Conservation (phyloP, 1,284 basidiomycete genomes). For the Trichosporon sp. region DNA sequence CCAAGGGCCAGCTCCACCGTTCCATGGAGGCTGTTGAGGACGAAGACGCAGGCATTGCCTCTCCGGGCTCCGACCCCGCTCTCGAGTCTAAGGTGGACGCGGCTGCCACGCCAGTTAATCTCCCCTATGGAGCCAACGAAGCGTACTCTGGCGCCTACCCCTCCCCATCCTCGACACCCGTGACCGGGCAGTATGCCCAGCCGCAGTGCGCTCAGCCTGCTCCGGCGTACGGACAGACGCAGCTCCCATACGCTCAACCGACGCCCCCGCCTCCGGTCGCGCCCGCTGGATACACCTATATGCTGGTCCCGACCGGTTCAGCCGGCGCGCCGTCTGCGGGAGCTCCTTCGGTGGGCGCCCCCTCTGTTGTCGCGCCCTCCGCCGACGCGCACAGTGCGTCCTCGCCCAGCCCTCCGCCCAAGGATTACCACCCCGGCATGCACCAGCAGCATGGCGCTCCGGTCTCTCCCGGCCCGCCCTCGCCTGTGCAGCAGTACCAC, state of each 20-base stretch:
- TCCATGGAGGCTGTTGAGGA: not conserved
- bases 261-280: no score
- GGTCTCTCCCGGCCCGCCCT: not conserved
- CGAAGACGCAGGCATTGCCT: not conserved
- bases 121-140: not conserved
- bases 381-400: not conserved
- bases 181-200: not conserved
- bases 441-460: not conserved
- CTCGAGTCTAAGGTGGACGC: not conserved
- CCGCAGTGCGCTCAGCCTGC: not conserved
- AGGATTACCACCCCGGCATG: not conserved
- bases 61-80: not conserved
- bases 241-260: not conserved
- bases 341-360: no score
- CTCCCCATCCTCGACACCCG: not conserved
- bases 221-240: not conserved
- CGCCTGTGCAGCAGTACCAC: not conserved
- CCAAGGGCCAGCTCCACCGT: not conserved
- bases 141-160: not conserved
- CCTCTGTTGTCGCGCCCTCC: no score
- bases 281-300: no score
- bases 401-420: not conserved
- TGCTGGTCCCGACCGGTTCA: no score
- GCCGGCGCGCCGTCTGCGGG: no score
- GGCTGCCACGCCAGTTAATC: not conserved